Percentiles rank a stretch among this genome's conserved stretches.
Evolutionary conservation across 345 rosid genomes (phyloP).

Genomic region (Arabis alpina): DNA sequence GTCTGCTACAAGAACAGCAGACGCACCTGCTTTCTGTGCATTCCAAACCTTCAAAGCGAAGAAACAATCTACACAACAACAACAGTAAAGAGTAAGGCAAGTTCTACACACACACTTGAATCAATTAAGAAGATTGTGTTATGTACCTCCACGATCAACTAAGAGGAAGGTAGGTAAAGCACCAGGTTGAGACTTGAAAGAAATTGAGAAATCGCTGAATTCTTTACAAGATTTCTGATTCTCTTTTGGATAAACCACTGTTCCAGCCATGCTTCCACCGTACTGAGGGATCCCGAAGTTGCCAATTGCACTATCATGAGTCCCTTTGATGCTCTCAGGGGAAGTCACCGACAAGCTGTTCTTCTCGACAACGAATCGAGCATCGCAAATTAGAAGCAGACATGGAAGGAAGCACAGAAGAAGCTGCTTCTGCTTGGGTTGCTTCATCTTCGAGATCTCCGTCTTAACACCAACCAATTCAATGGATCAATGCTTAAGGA

Average conservation of each 20-base stretch:
- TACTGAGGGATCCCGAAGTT: slow-evolving; percentile 99
- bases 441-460: slow-evolving; percentile 46
- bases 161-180: slow-evolving; percentile 78
- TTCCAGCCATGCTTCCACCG: slow-evolving; percentile 99
- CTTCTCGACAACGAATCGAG: slow-evolving; percentile 95
- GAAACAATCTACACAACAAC: slow-evolving; percentile 72
- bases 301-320: slow-evolving; percentile 89
- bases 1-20: slow-evolving; percentile 96
- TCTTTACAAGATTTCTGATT: slow-evolving; percentile 78
- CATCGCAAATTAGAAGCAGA: slow-evolving; percentile 36
- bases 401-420: slow-evolving; percentile 49
- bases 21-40: slow-evolving; percentile 95
- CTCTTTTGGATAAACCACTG: slow-evolving; percentile 70
- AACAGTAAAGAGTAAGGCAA: neutral
- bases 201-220: slow-evolving; percentile 64
- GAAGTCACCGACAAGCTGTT: slow-evolving; percentile 86
- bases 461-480: neutral
- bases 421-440: slow-evolving; percentile 14
- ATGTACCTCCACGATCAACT: slow-evolving; percentile 93
- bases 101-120: neutral
- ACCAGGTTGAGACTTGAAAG: slow-evolving; percentile 76
- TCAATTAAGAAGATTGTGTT: neutral
- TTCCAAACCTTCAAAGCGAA: slow-evolving; percentile 97
- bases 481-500: neutral
- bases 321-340: slow-evolving; percentile 89